Percentiles rank a stretch among this genome's conserved stretches.
Conservation (phyloP, 768 basidiomycete species). For the Rhodocollybia butyracea region DNA sequence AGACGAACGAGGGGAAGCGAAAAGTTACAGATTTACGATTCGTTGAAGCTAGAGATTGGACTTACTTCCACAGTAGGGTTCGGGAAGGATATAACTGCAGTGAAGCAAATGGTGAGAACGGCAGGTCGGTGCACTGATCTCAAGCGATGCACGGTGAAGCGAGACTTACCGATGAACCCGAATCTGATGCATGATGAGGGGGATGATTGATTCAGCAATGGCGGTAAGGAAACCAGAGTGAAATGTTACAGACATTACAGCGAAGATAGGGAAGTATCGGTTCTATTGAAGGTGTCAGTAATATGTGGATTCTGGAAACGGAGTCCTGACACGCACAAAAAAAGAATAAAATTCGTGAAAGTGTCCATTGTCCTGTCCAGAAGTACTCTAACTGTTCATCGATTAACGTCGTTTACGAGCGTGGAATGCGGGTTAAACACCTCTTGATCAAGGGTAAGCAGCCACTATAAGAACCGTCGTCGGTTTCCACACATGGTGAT, state of each 20-base stretch:
- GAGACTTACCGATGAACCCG: constrained; percentile 18
- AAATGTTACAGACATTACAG: constrained; percentile 19
- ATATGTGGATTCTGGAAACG: background rate
- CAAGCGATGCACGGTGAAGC: background rate
- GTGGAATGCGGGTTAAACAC: constrained; percentile 13
- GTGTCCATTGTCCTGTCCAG: constrained; percentile 34
- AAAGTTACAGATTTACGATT: background rate
- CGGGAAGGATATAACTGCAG: constrained; percentile 21
- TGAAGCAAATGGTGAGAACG: background rate
- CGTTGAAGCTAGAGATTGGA: background rate
- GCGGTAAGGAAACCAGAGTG: background rate
- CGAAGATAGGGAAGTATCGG: constrained; percentile 26
- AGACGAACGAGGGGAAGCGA: constrained; percentile 19
- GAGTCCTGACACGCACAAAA: constrained; percentile 22
- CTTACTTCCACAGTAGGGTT: constrained; percentile 24
- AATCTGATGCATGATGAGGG: constrained; percentile 10
- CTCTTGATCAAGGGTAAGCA: constrained; percentile 38
- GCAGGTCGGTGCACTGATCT: background rate
- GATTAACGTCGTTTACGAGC: background rate
- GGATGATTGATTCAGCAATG: background rate
- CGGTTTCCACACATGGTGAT: background rate
- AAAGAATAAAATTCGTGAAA: constrained; percentile 35
- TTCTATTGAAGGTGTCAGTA: constrained; percentile 19
- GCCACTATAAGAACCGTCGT: constrained; percentile 1
- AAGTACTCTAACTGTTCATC: constrained; percentile 31